Evolutionary conservation across 306 rosid genomes (phyloP).

Genomic region (Amphicarpaea edgeworthii): DNA sequence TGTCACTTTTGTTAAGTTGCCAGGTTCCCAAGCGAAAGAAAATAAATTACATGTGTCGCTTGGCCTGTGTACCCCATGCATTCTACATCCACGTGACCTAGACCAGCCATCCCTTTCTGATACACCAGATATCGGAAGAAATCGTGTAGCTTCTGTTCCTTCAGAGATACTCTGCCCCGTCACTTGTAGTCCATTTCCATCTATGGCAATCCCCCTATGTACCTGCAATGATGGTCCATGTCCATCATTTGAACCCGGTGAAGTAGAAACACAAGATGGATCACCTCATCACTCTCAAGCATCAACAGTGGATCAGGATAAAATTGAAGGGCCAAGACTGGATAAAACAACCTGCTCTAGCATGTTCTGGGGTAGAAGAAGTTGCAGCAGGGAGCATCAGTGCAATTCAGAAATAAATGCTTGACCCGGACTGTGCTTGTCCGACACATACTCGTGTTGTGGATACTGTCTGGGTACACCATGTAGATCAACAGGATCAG

Average conservation of each 20-base stretch:
- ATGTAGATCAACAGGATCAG: slow-evolving; percentile 34
- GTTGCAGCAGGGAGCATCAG: slow-evolving; percentile 95
- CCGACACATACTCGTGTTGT: slow-evolving; percentile 36
- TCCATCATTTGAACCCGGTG: slow-evolving; percentile 78
- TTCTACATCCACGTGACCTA: slow-evolving; percentile 71
- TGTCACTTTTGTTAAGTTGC: slow-evolving; percentile 81
- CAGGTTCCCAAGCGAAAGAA: slow-evolving; percentile 73
- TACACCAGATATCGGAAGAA: slow-evolving; percentile 68
- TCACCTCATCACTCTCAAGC: slow-evolving; percentile 64
- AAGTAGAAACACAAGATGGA: slow-evolving; percentile 64
- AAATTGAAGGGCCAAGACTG: slow-evolving; percentile 79
- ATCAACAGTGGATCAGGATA: slow-evolving; percentile 64
- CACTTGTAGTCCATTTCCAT: slow-evolving; percentile 97
- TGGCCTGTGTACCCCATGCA: slow-evolving; percentile 88
- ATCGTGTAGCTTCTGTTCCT: slow-evolving; percentile 81
- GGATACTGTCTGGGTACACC: slow-evolving; percentile 36
- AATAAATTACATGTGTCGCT: slow-evolving; percentile 68
- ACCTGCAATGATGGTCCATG: slow-evolving; percentile 91
- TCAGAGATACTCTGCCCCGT: slow-evolving; percentile 87
- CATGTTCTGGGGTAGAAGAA: slow-evolving; percentile 98
- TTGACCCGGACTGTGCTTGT: slow-evolving; percentile 46
- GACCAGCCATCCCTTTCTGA: slow-evolving; percentile 64
- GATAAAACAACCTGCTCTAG: slow-evolving; percentile 87
- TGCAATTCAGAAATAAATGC: slow-evolving; percentile 97
- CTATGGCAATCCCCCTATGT: slow-evolving; percentile 84